A percentile compares a stretch with the other conserved stretches of the same genome.
Evolutionary conservation across 1,284 basidiomycete genomes (phyloP).

Genomic region (Cutaneotrichosporon daszewskae): DNA sequence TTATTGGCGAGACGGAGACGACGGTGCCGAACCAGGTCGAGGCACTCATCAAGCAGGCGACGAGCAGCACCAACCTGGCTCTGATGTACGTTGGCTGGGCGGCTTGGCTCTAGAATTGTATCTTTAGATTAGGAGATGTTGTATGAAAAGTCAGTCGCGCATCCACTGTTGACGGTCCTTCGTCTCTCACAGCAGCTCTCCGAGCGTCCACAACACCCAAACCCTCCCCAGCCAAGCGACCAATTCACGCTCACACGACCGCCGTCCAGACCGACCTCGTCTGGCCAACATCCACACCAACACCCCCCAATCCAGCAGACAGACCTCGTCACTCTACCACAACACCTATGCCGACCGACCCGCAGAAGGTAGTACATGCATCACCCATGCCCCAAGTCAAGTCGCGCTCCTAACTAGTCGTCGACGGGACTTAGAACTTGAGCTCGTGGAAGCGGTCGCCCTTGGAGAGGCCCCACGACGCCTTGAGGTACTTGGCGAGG

Average conservation of each 20-base stretch:
- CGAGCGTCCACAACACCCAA: too few species aligned
- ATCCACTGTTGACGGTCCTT: too few species aligned
- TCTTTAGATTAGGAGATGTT: too few species aligned
- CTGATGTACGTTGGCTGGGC: slow-evolving; percentile 67
- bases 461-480: slow-evolving; percentile 92
- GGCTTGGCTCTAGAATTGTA: slow-evolving; percentile 65
- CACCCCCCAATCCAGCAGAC: too few species aligned
- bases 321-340: too few species aligned
- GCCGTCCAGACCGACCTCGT: too few species aligned
- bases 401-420: slow-evolving; percentile 5
- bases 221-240: too few species aligned
- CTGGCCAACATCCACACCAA: too few species aligned
- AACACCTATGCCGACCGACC: too few species aligned
- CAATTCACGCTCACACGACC: too few species aligned
- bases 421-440: slow-evolving; percentile 44
- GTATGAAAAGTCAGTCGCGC: too few species aligned
- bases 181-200: too few species aligned
- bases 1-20: slow-evolving; percentile 51
- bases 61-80: slow-evolving; percentile 61
- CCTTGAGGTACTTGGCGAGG: slow-evolving; percentile 88
- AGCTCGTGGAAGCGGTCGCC: slow-evolving; percentile 56
- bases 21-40: slow-evolving; percentile 83
- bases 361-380: slow-evolving; percentile 25
- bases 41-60: slow-evolving; percentile 80
- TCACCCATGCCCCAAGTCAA: slow-evolving; percentile 14